Percentiles rank a stretch among this genome's conserved stretches.
These are phyloP conservation scores for Thielaviopsis cerberus DNA, from an alignment of 2,329 filamentous ascomycete genomes.

Conservation along the genomic window DNA sequence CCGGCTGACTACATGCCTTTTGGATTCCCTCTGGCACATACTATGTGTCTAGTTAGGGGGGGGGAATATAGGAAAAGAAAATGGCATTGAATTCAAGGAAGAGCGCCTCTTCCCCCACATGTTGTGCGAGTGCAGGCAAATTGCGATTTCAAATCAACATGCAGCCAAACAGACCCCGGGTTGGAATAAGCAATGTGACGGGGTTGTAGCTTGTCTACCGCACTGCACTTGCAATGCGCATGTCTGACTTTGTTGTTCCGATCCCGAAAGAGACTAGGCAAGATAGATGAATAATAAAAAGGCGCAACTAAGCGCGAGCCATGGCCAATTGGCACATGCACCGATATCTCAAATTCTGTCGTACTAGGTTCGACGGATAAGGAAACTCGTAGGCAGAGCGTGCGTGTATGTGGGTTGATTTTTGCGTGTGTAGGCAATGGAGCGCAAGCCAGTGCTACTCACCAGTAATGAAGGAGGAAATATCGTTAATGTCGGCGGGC, in stretches of 20 bases:
- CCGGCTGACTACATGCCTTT: constrained; percentile 95
- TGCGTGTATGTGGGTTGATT: not conserved
- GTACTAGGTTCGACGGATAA: not conserved
- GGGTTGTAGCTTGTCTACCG: not conserved
- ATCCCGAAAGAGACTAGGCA: not conserved
- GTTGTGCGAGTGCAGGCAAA: constrained; percentile 3
- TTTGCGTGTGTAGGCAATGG: not conserved
- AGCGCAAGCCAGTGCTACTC: not conserved
- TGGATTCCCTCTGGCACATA: constrained; percentile 81
- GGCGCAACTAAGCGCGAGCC: not conserved
- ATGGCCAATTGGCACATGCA: not conserved
- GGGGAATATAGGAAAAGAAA: no score
- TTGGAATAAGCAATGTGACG: not conserved
- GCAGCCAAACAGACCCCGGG: not conserved
- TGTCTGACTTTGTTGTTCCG: not conserved
- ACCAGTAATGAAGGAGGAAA: constrained; percentile 16
- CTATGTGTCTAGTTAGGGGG: constrained; percentile 87
- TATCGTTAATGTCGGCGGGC: constrained; percentile 14
- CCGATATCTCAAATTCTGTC: not conserved
- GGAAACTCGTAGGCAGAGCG: not conserved
- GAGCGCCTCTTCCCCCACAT: constrained; percentile 3
- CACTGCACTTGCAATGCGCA: not conserved
- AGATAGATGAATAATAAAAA: not conserved
- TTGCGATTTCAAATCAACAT: constrained; percentile 9
- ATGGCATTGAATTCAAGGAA: not conserved